These are phyloP conservation scores for Calonectria ilicicola DNA, from an alignment of 2,329 filamentous ascomycete species.

Conservation along the genomic window DNA sequence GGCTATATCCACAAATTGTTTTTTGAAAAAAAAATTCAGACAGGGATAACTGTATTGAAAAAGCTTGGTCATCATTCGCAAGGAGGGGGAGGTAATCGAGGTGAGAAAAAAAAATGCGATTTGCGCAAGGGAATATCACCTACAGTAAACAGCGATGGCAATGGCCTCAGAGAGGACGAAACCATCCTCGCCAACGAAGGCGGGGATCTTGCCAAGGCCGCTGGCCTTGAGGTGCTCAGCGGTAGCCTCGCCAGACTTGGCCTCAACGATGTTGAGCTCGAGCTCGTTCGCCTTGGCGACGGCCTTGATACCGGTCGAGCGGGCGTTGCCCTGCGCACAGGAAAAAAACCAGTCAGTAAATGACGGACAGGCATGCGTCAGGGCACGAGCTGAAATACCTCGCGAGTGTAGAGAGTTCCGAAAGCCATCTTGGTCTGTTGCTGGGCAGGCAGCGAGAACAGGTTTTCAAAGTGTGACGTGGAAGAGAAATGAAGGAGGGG, in stretches of 20 bases:
- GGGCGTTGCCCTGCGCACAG: slow-evolving; percentile 80
- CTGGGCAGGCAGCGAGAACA: slow-evolving; percentile 42
- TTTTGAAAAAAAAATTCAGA: slow-evolving; percentile 75
- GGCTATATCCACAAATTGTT: slow-evolving; percentile 84
- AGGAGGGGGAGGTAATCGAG: slow-evolving; percentile 29
- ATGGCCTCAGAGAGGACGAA: slow-evolving; percentile 90
- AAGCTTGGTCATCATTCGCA: slow-evolving; percentile 78
- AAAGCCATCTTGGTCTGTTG: slow-evolving; percentile 82
- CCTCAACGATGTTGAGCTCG: slow-evolving; percentile 87
- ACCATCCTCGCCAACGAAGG: slow-evolving; percentile 93
- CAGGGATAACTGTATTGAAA: slow-evolving; percentile 97
- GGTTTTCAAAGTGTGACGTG: slow-evolving; percentile 40
- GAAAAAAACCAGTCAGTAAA: slow-evolving; percentile 48
- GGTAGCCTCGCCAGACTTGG: slow-evolving; percentile 73
- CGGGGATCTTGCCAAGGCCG: slow-evolving; percentile 90
- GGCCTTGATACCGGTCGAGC: slow-evolving; percentile 87
- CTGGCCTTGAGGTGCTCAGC: slow-evolving; percentile 87
- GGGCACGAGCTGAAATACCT: slow-evolving; percentile 65
- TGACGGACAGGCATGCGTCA: slow-evolving; percentile 35
- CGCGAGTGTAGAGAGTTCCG: slow-evolving; percentile 94
- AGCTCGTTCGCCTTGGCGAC: slow-evolving; percentile 98
- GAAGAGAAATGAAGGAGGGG: slow-evolving; percentile 33
- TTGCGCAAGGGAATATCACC: slow-evolving; percentile 56
- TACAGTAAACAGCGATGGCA: slow-evolving; percentile 98
- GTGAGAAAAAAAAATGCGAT: slow-evolving; percentile 42